Evolutionary conservation across 73 alveolate genomes (phyloP), one percentile per base, ranked within the genome.

Genomic region (Symbiodinium pilosum): DNA sequence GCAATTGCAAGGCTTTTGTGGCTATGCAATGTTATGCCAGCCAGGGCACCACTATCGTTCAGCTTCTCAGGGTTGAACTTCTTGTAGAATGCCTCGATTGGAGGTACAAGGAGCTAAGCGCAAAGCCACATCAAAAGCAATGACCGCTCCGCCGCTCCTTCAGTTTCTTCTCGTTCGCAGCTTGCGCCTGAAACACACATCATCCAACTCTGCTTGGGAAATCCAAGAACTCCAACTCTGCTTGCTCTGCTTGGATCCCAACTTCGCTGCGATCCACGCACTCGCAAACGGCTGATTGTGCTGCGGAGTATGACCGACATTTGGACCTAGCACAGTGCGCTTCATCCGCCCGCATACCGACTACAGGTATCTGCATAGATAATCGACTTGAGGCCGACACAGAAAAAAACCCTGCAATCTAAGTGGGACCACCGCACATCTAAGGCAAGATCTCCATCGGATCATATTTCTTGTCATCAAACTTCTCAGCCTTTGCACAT

Each of bases 41-140:
- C n/a, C 44, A 26, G 12, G 77, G 38, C 39, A 64, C 95, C 95
- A 39, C 75, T 68, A 73, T 42, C 81, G 51, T 68, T 69, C 95
- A 89, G 95, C 73, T 89, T 89, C 36, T 89, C 95, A 20, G 95
- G 95, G 87, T 89, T 89, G 44, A 89, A 89, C 36, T 68, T 59
- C 87, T 89, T 64, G 77, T 89, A 89, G 95, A 89, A 89, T 28
- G 95, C 83, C 95, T 64, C 1, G 39, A n/a, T 0, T 38, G 73
- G 6, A 14, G 14, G 59, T 47, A 47, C 21, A 9, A 47, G 59
- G 14, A 47, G 59, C 59, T 47, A 14, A 47, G 59, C 21, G 14
- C 59, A 47, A 47, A 9, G 59, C 21, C 14, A 14, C 59, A 47
- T 9, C 59, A 47, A 9, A 47, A 6, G n/a, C n/a, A n/a, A n/a